Evolutionary conservation across 352 stramenopile species (phyloP).

Genomic region (Phytophthora melonis): DNA sequence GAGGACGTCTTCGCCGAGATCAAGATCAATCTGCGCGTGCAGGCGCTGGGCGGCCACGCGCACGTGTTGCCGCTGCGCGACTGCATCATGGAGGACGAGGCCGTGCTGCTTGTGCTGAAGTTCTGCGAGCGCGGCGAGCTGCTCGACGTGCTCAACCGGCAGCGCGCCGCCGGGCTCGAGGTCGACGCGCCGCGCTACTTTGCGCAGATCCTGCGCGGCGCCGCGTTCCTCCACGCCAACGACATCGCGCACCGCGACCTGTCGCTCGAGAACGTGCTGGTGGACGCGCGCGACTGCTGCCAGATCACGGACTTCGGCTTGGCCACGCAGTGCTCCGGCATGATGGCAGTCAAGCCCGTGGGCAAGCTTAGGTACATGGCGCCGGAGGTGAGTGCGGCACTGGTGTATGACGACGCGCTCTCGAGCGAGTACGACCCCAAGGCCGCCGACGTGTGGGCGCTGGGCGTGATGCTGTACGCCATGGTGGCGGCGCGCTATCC

Average conservation of each 20-base stretch:
- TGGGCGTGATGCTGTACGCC: slow-evolving; percentile 84
- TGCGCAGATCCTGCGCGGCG: slow-evolving; percentile 63
- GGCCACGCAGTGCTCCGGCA: slow-evolving; percentile 42
- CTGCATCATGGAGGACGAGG: slow-evolving; percentile 69
- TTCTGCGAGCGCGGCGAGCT: slow-evolving; percentile 78
- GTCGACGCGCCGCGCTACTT: slow-evolving; percentile 66
- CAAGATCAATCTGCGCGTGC: slow-evolving; percentile 71
- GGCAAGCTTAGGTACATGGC: slow-evolving; percentile 88
- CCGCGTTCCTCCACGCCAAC: slow-evolving; percentile 78
- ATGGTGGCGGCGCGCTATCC: slow-evolving; percentile 76
- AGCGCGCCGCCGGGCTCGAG: slow-evolving; percentile 40
- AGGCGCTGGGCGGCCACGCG: slow-evolving; percentile 66
- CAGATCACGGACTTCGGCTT: slow-evolving; percentile 88
- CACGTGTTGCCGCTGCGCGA: slow-evolving; percentile 76
- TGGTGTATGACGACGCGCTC: slow-evolving; percentile 31
- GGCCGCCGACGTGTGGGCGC: slow-evolving; percentile 78
- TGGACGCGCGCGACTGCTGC: slow-evolving; percentile 71
- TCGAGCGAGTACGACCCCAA: slow-evolving; percentile 64
- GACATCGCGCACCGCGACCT: slow-evolving; percentile 85
- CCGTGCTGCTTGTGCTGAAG: slow-evolving; percentile 74
- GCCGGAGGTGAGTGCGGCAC: slow-evolving; percentile 61
- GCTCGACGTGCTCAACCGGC: slow-evolving; percentile 73
- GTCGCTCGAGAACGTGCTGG: slow-evolving; percentile 85
- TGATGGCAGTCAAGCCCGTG: slow-evolving; percentile 51
- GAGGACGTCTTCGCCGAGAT: slow-evolving; percentile 81